A percentile compares a stretch with the other conserved stretches of the same genome.
phyloP scores from a whole-genome alignment of 345 rosid genomes.

The Arabidopsis arenosa region DNA sequence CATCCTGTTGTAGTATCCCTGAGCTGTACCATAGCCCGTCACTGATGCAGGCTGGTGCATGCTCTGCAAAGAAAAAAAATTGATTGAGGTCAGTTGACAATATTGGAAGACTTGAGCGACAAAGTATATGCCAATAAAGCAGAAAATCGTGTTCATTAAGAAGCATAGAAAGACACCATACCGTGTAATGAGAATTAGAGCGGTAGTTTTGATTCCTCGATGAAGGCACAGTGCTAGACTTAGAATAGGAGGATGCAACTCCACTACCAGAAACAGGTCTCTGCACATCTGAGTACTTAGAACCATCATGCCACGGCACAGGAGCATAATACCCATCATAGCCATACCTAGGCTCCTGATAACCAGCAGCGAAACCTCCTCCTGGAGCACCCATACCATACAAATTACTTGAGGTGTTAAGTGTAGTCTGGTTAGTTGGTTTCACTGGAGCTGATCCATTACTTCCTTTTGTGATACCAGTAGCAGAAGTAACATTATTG shows the following conservation, averaged over 20 bases:
- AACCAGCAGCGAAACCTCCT: constrained; percentile 59
- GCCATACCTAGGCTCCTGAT: constrained; percentile 67
- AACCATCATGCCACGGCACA: constrained; percentile 59
- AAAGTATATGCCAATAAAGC: background rate
- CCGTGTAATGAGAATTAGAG: constrained; percentile 66
- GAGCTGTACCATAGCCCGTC: constrained; percentile 61
- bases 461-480: constrained; percentile 60
- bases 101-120: background rate
- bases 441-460: constrained; percentile 62
- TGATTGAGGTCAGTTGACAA: background rate
- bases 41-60: constrained; percentile 61
- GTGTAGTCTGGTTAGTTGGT: constrained; percentile 55
- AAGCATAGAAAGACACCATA: constrained; percentile 32
- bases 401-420: constrained; percentile 54
- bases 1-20: constrained; percentile 67
- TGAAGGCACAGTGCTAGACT: constrained; percentile 55
- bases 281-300: constrained; percentile 63
- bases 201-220: constrained; percentile 67
- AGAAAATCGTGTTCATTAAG: background rate
- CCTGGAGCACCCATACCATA: constrained; percentile 62
- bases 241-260: constrained; percentile 57
- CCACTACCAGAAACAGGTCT: constrained; percentile 54
- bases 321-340: constrained; percentile 62
- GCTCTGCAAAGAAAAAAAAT: constrained; percentile 50
- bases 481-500: constrained; percentile 55